Evolutionary conservation across 2,329 filamentous ascomycete genomes (phyloP), one percentile per base, ranked within the genome.

Genomic region (Paracorniculantispora psalliotae): DNA sequence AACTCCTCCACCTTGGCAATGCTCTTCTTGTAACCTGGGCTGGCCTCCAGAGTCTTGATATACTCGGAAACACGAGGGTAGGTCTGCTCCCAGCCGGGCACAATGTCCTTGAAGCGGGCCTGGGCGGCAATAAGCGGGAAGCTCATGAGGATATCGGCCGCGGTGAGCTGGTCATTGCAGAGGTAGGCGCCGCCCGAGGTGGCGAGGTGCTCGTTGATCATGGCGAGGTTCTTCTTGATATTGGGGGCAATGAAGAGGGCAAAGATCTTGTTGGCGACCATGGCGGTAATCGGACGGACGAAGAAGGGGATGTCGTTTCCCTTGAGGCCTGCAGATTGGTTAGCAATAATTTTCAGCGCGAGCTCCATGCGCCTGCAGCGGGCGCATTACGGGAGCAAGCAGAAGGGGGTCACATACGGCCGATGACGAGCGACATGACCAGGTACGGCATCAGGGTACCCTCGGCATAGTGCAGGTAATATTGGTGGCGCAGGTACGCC

Each of bases 381-480:
- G 23, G 50, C 17, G 13, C 35, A 19, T 13, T 13, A 25, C 9
- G 1, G 35, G n/a, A 12, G 6, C 15, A 37, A 5, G 51, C 33
- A 52, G 41, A 56, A 23, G n/a, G n/a, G 4, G n/a, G n/a, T 50
- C 12, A 73, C 77, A 60, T 69, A 81, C 79, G 71, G 4, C 67
- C 68, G 13, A 89, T 75, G 26, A 96, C 74, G 17, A 94, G 69
- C 15, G 79, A 75, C 62, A 90, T 73, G 1, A 92, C 73, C 62
- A 94, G 71, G 50, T 85, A 77, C 0, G 85, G 82, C 87, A 96
- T 94, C 62, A 97, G 74, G 61, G 84, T 90, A 12, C 92, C 93
- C 75, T 97, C 93, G 5, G 84, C 81, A 72, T 92, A 97, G 71
- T 96, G 89, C 79, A 96, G 83, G 64, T 84, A 85, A 69, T 91